Evolutionary conservation across 148 eudicot genomes (phyloP).

Genomic region (Camellia japonica): DNA sequence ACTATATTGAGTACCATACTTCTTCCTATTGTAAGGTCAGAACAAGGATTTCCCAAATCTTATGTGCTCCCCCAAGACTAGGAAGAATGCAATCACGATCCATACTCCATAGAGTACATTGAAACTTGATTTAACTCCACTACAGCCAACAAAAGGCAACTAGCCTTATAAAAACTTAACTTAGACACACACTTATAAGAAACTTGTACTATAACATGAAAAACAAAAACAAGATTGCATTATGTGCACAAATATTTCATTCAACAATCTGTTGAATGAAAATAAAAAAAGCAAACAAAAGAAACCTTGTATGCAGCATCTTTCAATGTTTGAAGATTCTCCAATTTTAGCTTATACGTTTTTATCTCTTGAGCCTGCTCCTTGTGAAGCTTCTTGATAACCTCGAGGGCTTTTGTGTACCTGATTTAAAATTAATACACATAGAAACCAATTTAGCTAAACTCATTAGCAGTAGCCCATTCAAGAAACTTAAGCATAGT

Average conservation of each 20-base stretch:
- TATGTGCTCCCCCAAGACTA: not conserved
- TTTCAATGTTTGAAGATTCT: constrained; percentile 88
- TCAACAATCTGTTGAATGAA: not conserved
- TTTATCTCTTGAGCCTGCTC: constrained; percentile 97
- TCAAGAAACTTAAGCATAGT: not conserved
- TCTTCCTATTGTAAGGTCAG: too few species aligned
- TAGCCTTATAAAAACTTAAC: not conserved
- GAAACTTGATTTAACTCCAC: not conserved
- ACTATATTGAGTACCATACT: too few species aligned
- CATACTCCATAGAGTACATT: not conserved
- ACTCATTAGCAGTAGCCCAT: not conserved
- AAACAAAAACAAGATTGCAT: not conserved
- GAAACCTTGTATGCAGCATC: constrained; percentile 90
- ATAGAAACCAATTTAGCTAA: not conserved
- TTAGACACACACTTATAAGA: not conserved
- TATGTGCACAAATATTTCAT: not conserved
- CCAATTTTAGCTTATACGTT: constrained; percentile 78
- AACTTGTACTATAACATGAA: not conserved
- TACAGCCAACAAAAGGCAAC: not conserved
- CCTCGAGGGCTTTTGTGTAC: constrained; percentile 98
- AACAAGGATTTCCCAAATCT: too few species aligned
- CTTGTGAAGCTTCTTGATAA: constrained; percentile 97
- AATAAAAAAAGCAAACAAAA: constrained; percentile 13
- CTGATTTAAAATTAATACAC: constrained; percentile 33
- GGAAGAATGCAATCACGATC: not conserved